Evolutionary conservation across 495 filamentous ascomycete genomes (phyloP).

Genomic region (Bacidia rubella): DNA sequence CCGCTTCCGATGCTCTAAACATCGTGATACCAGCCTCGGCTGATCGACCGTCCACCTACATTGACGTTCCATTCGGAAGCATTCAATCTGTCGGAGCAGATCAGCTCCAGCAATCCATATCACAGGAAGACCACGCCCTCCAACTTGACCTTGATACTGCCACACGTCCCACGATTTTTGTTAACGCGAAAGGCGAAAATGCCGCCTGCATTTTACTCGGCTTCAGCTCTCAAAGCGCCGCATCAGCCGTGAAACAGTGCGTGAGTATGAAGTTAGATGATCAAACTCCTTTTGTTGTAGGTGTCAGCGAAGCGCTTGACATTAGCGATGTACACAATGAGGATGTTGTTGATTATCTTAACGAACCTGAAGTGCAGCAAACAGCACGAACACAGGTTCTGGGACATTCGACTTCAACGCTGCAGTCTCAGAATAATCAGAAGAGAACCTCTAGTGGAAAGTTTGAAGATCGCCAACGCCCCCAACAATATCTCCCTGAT

Average conservation of each 20-base stretch:
- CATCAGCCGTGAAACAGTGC: neutral
- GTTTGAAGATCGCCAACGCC: too few relatives aligned
- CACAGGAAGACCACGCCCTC: neutral
- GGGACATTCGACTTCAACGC: too few relatives aligned
- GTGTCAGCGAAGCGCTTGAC: neutral
- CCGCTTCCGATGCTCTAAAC: conserved; percentile 9
- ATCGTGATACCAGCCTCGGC: conserved; percentile 11
- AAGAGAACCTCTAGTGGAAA: too few relatives aligned
- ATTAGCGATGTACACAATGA: neutral
- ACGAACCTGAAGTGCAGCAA: neutral
- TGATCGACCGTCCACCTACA: conserved; percentile 6
- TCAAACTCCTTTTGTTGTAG: neutral
- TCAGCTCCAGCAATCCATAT: neutral
- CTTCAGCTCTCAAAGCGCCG: neutral
- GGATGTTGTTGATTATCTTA: neutral
- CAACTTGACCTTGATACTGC: neutral
- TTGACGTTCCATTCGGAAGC: conserved; percentile 12
- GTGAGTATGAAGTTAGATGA: neutral
- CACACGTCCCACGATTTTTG: neutral
- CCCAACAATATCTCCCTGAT: too few relatives aligned
- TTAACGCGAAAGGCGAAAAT: neutral
- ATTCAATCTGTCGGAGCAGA: neutral
- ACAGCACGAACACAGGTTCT: neutral
- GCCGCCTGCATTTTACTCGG: neutral
- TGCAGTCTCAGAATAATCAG: too few relatives aligned